phyloP scores from a whole-genome alignment of 2,329 filamentous ascomycete species.

The Helotiales sp. region DNA sequence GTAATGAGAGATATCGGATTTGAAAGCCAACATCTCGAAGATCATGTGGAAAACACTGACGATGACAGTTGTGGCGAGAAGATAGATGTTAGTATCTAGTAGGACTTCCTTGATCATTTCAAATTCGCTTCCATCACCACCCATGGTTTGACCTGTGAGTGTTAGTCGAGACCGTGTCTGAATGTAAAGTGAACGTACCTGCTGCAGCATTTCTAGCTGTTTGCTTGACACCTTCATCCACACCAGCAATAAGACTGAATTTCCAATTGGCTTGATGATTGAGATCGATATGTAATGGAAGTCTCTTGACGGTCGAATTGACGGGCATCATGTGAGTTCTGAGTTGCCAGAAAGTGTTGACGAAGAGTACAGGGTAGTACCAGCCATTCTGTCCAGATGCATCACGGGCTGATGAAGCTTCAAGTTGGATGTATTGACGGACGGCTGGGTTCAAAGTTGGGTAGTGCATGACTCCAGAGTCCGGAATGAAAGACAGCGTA shows the following conservation, averaged over 20 bases:
- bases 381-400: constrained; percentile 84
- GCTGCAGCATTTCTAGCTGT: constrained; percentile 78
- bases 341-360: constrained; percentile 98
- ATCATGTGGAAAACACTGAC: constrained; percentile 92
- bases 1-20: constrained; percentile 96
- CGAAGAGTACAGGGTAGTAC: constrained; percentile 89
- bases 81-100: constrained; percentile 90
- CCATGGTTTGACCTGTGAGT: constrained; percentile 56
- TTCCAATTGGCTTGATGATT: constrained; percentile 87
- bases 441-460: constrained; percentile 72
- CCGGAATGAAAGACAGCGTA: constrained; percentile 84
- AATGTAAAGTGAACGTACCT: constrained; percentile 52
- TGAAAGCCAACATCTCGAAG: constrained; percentile 95
- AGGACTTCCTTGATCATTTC: constrained; percentile 97
- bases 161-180: constrained; percentile 16
- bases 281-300: constrained; percentile 83
- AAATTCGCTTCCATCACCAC: constrained; percentile 89
- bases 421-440: constrained; percentile 78
- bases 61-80: constrained; percentile 81
- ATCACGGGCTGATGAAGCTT: constrained; percentile 81
- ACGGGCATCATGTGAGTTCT: constrained; percentile 87
- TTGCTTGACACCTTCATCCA: constrained; percentile 88
- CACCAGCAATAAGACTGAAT: constrained; percentile 80
- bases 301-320: constrained; percentile 83
- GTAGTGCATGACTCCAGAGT: constrained; percentile 73